These are phyloP conservation scores for Saccharum spontaneum DNA, from an alignment of 176 grass and related monocot genomes.

Conservation along the genomic window DNA sequence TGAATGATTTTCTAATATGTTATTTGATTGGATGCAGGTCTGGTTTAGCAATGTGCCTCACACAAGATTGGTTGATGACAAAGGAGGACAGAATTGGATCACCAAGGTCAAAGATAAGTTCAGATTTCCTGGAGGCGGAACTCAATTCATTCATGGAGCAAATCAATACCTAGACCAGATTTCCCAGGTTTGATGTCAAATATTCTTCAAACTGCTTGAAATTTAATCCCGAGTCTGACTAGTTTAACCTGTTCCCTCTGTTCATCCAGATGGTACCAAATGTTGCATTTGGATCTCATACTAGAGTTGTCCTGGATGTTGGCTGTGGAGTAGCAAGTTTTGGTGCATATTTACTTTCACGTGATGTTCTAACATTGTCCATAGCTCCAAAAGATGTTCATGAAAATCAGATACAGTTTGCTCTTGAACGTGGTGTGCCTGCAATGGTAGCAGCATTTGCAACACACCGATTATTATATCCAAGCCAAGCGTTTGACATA, in stretches of 20 bases:
- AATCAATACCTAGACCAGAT: slow-evolving; percentile 87
- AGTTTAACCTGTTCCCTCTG: slow-evolving; percentile 17
- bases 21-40: slow-evolving; percentile 51
- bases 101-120: slow-evolving; percentile 84
- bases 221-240: slow-evolving; percentile 4
- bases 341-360: slow-evolving; percentile 90
- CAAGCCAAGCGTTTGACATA: slow-evolving; percentile 89
- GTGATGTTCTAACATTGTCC: slow-evolving; percentile 84
- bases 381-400: slow-evolving; percentile 98
- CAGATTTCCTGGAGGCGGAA: slow-evolving; percentile 89
- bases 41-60: slow-evolving; percentile 99
- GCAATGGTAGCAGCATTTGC: slow-evolving; percentile 82
- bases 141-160: slow-evolving; percentile 92
- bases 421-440: slow-evolving; percentile 92
- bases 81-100: slow-evolving; percentile 99
- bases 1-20: slow-evolving; percentile 9
- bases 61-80: slow-evolving; percentile 91
- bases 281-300: slow-evolving; percentile 82
- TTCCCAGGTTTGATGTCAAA: slow-evolving; percentile 53
- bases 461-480: slow-evolving; percentile 73
- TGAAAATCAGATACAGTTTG: slow-evolving; percentile 99
- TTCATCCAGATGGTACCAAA: slow-evolving; percentile 85
- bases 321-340: slow-evolving; percentile 96
- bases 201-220: slow-evolving; percentile 15
- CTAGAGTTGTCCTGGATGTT: slow-evolving; percentile 85